Conservation (phyloP, 306 rosid species). For the Corylus avellana region DNA sequence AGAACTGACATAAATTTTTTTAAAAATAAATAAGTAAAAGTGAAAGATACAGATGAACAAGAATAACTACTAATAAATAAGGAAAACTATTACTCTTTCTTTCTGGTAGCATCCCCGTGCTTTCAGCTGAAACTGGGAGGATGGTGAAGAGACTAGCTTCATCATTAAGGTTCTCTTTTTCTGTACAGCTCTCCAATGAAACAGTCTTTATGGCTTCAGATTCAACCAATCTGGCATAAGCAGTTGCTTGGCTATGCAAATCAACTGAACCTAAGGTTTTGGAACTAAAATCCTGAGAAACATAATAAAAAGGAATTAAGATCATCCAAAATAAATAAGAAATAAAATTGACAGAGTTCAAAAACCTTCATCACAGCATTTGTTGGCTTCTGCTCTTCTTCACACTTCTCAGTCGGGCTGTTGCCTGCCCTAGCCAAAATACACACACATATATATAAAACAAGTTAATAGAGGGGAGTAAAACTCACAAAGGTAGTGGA, state of each 20-base stretch:
- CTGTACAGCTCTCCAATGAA: conserved; percentile 33
- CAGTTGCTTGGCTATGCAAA: conserved; percentile 72
- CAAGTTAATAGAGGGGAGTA: conserved; percentile 5
- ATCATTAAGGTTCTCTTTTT: conserved; percentile 32
- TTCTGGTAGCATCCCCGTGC: conserved; percentile 63
- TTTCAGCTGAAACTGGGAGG: conserved; percentile 84
- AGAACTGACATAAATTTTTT: background rate
- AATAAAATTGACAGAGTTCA: background rate
- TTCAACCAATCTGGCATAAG: conserved; percentile 71
- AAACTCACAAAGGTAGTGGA: background rate
- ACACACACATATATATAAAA: conserved; percentile 3
- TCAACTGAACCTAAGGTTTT: conserved; percentile 37
- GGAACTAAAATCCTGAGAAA: conserved; percentile 42
- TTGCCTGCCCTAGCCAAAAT: conserved; percentile 5
- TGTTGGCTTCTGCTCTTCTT: conserved; percentile 25
- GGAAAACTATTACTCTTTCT: conserved; percentile 52
- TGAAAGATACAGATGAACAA: background rate
- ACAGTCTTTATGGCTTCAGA: conserved; percentile 48
- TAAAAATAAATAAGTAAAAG: background rate
- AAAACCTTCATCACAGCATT: conserved; percentile 37
- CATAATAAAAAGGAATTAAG: conserved; percentile 1
- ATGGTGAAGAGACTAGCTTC: conserved; percentile 41
- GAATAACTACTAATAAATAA: background rate
- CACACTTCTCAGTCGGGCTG: conserved; percentile 8
- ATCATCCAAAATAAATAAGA: background rate